Conservation (phyloP, 345 rosid species). For the Salix arbutifolia region DNA sequence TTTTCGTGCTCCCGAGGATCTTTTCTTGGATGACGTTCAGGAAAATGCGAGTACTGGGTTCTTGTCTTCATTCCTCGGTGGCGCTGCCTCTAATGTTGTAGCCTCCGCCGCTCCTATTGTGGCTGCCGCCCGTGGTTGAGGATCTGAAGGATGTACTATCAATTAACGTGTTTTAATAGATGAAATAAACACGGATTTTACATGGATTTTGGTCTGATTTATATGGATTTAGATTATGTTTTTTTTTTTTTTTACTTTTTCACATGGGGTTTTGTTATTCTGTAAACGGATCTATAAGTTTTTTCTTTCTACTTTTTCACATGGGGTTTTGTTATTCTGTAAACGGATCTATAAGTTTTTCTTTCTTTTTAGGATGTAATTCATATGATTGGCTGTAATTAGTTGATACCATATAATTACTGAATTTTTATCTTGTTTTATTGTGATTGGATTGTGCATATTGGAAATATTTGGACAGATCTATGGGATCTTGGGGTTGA, state of each 20-base stretch:
- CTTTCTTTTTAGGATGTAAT: neutral
- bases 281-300: neutral
- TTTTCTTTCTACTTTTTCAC: neutral
- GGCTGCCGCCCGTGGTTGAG: slow-evolving; percentile 45
- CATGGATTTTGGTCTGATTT: neutral
- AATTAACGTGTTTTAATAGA: slow-evolving; percentile 1
- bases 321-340: neutral
- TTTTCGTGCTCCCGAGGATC: slow-evolving; percentile 66
- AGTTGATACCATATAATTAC: neutral
- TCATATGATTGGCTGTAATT: neutral
- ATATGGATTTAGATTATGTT: neutral
- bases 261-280: neutral
- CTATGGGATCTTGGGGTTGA: neutral
- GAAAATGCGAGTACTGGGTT: slow-evolving; percentile 60
- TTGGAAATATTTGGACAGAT: neutral
- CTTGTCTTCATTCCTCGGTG: slow-evolving; percentile 64
- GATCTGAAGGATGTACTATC: neutral
- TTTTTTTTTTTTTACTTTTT: neutral
- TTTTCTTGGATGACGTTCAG: slow-evolving; percentile 64
- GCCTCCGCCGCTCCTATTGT: slow-evolving; percentile 49
- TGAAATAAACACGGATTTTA: neutral
- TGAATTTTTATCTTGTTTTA: neutral
- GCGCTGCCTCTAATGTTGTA: slow-evolving; percentile 56
- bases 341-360: neutral
- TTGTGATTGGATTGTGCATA: neutral